Evolutionary conservation across 306 rosid genomes (phyloP).

Genomic region (Neltuma alba): DNA sequence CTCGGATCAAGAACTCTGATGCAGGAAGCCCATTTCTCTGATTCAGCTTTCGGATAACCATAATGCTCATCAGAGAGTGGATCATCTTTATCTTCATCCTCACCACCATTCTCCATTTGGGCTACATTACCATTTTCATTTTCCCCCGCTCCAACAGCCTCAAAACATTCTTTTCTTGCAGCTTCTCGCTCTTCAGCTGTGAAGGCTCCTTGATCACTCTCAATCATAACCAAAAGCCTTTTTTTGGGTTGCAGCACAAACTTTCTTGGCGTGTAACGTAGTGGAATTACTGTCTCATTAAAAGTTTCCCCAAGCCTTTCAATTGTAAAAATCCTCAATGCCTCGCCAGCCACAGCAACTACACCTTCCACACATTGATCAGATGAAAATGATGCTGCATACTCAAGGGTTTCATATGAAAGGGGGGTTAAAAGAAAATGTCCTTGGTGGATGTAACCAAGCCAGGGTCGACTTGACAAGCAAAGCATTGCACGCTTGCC

Average conservation of each 20-base stretch:
- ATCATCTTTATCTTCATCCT: slow-evolving; percentile 82
- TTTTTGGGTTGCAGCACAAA: slow-evolving; percentile 85
- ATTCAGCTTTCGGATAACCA: slow-evolving; percentile 93
- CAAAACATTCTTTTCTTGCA: slow-evolving; percentile 87
- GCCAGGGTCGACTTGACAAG: slow-evolving; percentile 98
- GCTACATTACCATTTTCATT: slow-evolving; percentile 79
- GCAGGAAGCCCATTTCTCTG: slow-evolving; percentile 96
- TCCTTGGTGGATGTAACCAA: slow-evolving; percentile 96
- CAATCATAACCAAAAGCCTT: slow-evolving; percentile 80
- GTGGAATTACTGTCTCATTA: slow-evolving; percentile 93
- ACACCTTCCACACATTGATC: slow-evolving; percentile 98
- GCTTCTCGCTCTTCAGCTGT: slow-evolving; percentile 94
- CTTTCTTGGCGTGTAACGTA: slow-evolving; percentile 98
- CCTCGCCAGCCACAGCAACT: slow-evolving; percentile 89
- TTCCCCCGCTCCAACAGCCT: slow-evolving; percentile 73
- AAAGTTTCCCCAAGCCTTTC: slow-evolving; percentile 98
- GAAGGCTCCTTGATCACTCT: slow-evolving; percentile 96
- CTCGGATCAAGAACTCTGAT: slow-evolving; percentile 96
- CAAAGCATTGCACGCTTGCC: slow-evolving; percentile 94
- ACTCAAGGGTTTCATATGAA: slow-evolving; percentile 95
- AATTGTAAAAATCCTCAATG: slow-evolving; percentile 85
- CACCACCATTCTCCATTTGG: slow-evolving; percentile 94
- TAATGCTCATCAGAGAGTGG: slow-evolving; percentile 89
- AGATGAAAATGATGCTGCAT: slow-evolving; percentile 92
- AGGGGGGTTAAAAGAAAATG: slow-evolving; percentile 93